phyloP scores from a whole-genome alignment of 2,329 filamentous ascomycete species.

The Fusarium setosum region DNA sequence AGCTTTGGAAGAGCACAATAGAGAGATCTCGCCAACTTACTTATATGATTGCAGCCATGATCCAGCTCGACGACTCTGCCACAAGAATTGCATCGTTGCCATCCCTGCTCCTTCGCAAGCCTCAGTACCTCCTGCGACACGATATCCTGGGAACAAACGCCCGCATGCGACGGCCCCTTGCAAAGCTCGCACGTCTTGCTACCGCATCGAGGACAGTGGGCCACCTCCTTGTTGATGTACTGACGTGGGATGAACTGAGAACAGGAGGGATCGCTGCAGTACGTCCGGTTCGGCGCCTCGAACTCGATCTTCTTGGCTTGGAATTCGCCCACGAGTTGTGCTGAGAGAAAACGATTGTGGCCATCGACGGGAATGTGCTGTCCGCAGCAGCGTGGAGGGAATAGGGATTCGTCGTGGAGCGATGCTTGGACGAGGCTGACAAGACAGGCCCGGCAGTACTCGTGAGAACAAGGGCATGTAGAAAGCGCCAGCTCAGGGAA shows the following conservation, averaged over 20 bases:
- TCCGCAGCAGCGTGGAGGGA: conserved; percentile 65
- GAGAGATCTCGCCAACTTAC: conserved; percentile 51
- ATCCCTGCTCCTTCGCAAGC: conserved; percentile 55
- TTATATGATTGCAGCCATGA: conserved; percentile 67
- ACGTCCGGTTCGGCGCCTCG: conserved; percentile 58
- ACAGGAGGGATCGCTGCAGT: conserved; percentile 59
- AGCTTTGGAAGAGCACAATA: background rate
- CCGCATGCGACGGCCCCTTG: conserved; percentile 57
- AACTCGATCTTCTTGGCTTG: conserved; percentile 61
- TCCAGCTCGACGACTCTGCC: conserved; percentile 58
- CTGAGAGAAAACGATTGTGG: conserved; percentile 47
- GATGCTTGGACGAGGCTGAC: conserved; percentile 54
- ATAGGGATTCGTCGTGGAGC: conserved; percentile 61
- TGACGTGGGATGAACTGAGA: conserved; percentile 57
- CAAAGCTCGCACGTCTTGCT: conserved; percentile 60
- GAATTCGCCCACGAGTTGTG: conserved; percentile 50
- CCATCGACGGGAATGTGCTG: conserved; percentile 51
- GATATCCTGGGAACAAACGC: conserved; percentile 60
- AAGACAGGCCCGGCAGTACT: conserved; percentile 64
- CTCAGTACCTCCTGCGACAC: conserved; percentile 53
- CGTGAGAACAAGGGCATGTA: conserved; percentile 53
- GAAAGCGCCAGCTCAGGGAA: background rate
- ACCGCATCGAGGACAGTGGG: conserved; percentile 55
- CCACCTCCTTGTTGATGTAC: conserved; percentile 48
- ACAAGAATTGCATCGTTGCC: conserved; percentile 63